A percentile compares a stretch with the other conserved stretches of the same genome.
These are phyloP conservation scores for Cadophora sp. DNA, from an alignment of 2,329 filamentous ascomycete species.

Conservation along the genomic window DNA sequence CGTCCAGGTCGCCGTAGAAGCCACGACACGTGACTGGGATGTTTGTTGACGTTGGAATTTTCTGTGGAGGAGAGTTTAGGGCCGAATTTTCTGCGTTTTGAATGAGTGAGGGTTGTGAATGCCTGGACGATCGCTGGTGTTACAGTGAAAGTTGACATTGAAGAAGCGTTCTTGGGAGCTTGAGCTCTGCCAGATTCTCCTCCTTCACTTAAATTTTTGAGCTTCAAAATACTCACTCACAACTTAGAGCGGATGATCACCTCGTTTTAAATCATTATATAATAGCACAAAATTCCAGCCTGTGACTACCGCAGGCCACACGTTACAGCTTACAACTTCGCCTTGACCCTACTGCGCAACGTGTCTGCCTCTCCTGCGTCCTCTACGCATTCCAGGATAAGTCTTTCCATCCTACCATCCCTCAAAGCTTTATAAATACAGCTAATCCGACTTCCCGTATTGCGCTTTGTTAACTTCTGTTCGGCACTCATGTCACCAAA, in stretches of 20 bases:
- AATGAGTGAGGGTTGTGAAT: too few species aligned
- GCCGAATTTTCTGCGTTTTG: too few species aligned
- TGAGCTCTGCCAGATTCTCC: too few species aligned
- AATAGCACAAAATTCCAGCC: too few species aligned
- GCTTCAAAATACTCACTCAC: too few species aligned
- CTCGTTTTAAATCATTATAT: too few species aligned
- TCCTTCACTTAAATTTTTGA: neutral
- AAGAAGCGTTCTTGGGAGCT: too few species aligned
- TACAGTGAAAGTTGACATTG: neutral
- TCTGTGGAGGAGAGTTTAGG: too few species aligned
- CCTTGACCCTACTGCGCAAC: neutral
- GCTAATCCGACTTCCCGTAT: conserved; percentile 17
- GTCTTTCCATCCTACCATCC: conserved; percentile 14
- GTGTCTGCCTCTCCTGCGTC: neutral
- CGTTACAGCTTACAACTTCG: conserved; percentile 7
- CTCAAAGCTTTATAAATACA: conserved; percentile 20
- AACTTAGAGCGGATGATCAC: too few species aligned
- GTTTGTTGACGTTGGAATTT: neutral
- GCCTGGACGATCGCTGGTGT: neutral
- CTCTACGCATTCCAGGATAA: conserved; percentile 14
- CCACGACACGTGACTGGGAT: neutral
- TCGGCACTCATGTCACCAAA: neutral
- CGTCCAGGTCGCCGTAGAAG: conserved; percentile 1
- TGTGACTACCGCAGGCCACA: too few species aligned
- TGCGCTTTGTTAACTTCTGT: neutral